Base-by-base conservation (phyloP, 2,329 filamentous ascomycete species). In the Pyricularia pennisetigena region DNA sequence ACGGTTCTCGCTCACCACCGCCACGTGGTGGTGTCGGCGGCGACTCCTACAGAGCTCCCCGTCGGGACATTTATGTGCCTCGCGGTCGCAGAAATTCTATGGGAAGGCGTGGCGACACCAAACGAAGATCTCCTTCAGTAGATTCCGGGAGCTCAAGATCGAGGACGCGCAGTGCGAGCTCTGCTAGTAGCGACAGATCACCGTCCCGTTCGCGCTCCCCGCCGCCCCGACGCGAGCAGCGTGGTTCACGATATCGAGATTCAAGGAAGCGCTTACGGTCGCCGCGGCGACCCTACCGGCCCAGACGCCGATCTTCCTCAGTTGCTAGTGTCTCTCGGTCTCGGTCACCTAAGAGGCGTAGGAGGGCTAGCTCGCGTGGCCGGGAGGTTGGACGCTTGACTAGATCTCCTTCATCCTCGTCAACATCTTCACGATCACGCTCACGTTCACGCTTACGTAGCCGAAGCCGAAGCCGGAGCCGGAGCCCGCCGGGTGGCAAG, bases 51-150 rank as follows among this genome's bases (percentile, higher is more conserved):
- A 73, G 75, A 28, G 74, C 73, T 7, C 69, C 71, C 24, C 71
- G 70, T 5, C 78, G 84, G 65, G 85, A 88, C 70, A 82, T 82
- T 69, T 85, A 88, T 69, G 79, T 85, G 49, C 85, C 85, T 1
- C 78, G 81, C 70, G 80, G 79, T n/a, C 78, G 78, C 64, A 78
- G 78, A n/a, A 76, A 72, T 7, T 71, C 76, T 8, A 75, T 75
- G 28, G 75, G 75, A 28, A 74, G 80, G 70, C 81, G 83, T 65
- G 80, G 80, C 26, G 80, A 80, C 61, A 78, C 80, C 49, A 76
- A 75, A 30, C 79, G 78, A 26, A 80, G 79, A 14, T 81, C 79
- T 5, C 72, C 70, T 12, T 79, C 78, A 26, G 70, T 71, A 7
- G 71, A 70, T 26, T 75, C 75, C 7, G 70, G 69, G 3, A 68